Evolutionary conservation across 2,329 filamentous ascomycete species (phyloP).

Genomic region (Blumeriella jaapii): DNA sequence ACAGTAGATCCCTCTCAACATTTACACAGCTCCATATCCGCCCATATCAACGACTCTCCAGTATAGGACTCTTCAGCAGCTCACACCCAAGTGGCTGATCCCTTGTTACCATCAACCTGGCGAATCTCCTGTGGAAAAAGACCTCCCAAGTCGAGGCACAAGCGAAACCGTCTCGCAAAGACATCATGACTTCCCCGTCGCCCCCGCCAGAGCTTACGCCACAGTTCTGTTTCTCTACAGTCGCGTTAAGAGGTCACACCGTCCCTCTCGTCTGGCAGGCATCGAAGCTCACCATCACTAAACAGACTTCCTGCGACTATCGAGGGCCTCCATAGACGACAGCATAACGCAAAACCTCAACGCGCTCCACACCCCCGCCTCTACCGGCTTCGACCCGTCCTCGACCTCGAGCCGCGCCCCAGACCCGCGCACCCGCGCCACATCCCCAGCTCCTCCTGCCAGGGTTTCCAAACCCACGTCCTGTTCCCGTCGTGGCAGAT

Average conservation of each 20-base stretch:
- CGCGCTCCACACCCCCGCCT: constrained; percentile 67
- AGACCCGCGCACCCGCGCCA: constrained; percentile 35
- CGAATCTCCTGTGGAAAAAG: constrained; percentile 24
- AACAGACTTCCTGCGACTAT: constrained; percentile 80
- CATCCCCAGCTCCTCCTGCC: constrained; percentile 53
- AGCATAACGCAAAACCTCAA: constrained; percentile 90
- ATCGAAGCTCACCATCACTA: constrained; percentile 3
- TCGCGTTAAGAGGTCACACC: constrained; percentile 50
- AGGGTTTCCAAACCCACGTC: constrained; percentile 61
- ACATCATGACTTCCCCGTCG: constrained; percentile 22
- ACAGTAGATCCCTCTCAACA: too few relatives aligned
- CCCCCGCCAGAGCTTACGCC: constrained; percentile 47
- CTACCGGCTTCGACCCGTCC: constrained; percentile 62
- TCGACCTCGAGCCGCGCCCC: constrained; percentile 57
- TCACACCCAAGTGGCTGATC: too few relatives aligned
- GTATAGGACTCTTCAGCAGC: too few relatives aligned
- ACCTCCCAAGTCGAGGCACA: constrained; percentile 19
- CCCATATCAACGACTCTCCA: too few relatives aligned
- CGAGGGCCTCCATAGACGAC: constrained; percentile 78
- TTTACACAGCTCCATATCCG: too few relatives aligned
- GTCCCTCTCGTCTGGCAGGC: neutral
- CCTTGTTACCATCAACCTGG: constrained; percentile 26
- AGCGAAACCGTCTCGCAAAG: constrained; percentile 7
- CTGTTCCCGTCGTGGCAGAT: constrained; percentile 84
- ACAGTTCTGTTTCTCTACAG: constrained; percentile 68